Evolutionary conservation across 371 early-diverging fungal species (phyloP), one percentile per base, ranked within the genome.

Genomic region (Agmasoma carcini): DNA sequence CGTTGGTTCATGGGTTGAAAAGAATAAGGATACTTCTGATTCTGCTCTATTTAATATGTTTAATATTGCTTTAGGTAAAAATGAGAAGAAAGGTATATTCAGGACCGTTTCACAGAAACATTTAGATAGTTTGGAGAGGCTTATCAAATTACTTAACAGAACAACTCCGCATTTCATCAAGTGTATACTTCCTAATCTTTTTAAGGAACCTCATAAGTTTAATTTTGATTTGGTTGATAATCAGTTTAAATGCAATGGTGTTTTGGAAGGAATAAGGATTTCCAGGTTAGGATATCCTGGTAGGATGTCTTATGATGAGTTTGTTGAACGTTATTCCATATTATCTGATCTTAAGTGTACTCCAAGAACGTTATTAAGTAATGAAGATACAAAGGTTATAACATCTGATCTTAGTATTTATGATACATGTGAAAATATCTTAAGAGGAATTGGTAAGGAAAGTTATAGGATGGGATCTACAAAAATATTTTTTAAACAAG

Each of bases 121-220:
- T 75, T 91, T 89, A 73, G 90, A 94, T 63, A 89, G 90, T 65
- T 78, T 98, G 31, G 72, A 74, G 15, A 72, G 79, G 12, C 77
- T 98, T 27, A 90, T 98, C 90, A 77, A 79, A 9, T 85, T 85
- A 57, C 78, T 98, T 1, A 79, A 84, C 63, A 78, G 80, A 26
- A 96, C 96, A 0, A 79, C 86, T 48, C 97, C 99, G 3, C 96
- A 94, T 75, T 98, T 96, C 79, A 94, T 98, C 9, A 85, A 97
- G 34, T 98, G 99, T 79, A 96, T 98, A 53, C 72, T 95, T 37
- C 99, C 99, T 5, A 98, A 98, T 72, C 77, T 83, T 26, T 85
- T 88, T 33, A 97, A 97, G 74, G 80, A 80, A 31, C 76, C 88
- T 0, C 84, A 84, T 7, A 81, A 80, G 60, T 79, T 96, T 38